Base-by-base conservation (phyloP, 345 rosid genomes). In the Gossypium sturtianum region DNA sequence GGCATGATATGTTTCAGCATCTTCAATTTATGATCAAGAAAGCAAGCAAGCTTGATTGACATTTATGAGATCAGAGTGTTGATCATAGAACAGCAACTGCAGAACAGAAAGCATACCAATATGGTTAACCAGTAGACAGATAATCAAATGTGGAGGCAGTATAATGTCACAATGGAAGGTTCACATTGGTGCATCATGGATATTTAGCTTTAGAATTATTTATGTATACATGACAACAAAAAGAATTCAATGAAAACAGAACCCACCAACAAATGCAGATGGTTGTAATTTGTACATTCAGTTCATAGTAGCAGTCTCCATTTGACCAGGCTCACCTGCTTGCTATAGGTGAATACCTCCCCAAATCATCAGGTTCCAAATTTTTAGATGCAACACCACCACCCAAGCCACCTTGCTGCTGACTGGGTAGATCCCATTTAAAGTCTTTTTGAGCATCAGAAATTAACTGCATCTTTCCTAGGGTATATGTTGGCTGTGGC, bases 271-370 rank as follows among this genome's bases (percentile, higher is more conserved):
- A 85, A 81, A 84, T 61, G 80, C 74, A 87, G 82, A 87, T 73
- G 82, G 82, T 90, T 82, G 83, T 79, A 77, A 90, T 82, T 80
- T 86, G 87, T 86, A 83, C 85, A 88, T 84, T 82, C 83, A 84
- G 79, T 83, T 86, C 86, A 86, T 74, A 80, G 81, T 75, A 88
- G 79, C 86, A 83, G 83, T 80, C 88, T 76, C 87, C 84, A 87
- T 79, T 84, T 81, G 85, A 85, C 85, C 82, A 82, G 86, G 88
- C 93, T 93, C 91, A 95, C 97, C 93, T 87, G 96, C 89, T 86
- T 57, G 86, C 87, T 80, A 77, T 90, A 80, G 89, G 86, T 82
- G 90, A 87, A 84, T 86, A 82, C 83, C 87, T 86, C 84, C 87
- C 91, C 73, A 82, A 77, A 63, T 85, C 93, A 84, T 89, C 89